Conservation (phyloP, 2,329 filamentous ascomycete genomes). For the Fusarium sp. region DNA sequence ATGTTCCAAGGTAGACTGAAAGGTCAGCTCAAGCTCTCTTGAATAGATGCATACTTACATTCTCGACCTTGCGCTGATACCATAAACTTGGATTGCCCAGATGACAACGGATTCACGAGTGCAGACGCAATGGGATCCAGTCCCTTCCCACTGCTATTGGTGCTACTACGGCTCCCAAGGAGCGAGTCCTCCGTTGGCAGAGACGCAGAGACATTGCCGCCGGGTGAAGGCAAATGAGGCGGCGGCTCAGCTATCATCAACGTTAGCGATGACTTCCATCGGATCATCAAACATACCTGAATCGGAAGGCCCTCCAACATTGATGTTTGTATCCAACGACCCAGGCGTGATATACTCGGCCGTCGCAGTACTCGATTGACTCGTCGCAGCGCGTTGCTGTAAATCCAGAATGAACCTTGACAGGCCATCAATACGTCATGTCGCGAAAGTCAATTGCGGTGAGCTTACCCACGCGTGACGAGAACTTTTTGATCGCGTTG, state of each 20-base stretch:
- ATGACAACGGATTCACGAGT: constrained; percentile 55
- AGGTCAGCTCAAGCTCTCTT: not conserved
- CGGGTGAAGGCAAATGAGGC: constrained; percentile 1
- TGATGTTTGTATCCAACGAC: constrained; percentile 33
- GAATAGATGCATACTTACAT: constrained; percentile 46
- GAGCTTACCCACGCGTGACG: constrained; percentile 55
- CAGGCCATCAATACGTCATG: not conserved
- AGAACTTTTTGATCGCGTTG: constrained; percentile 59
- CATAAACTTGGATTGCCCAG: constrained; percentile 53
- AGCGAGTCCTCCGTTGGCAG: constrained; percentile 22
- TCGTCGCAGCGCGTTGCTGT: constrained; percentile 41
- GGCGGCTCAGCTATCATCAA: constrained; percentile 5
- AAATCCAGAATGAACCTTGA: constrained; percentile 49
- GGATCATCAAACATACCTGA: not conserved
- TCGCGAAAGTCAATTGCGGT: not conserved
- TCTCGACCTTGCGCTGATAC: constrained; percentile 51
- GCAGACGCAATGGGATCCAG: constrained; percentile 44
- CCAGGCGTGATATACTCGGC: constrained; percentile 37
- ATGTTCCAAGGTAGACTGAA: constrained; percentile 62
- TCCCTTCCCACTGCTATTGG: constrained; percentile 20
- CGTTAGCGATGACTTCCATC: fast-evolving
- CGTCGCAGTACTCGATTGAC: constrained; percentile 7
- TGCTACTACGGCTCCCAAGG: constrained; percentile 28
- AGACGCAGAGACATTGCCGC: constrained; percentile 16
- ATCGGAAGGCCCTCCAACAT: constrained; percentile 24